A percentile compares a stretch with the other conserved stretches of the same genome.
Evolutionary conservation across 208 protist genomes (phyloP).

Genomic region (Acanthamoeba healyi): DNA sequence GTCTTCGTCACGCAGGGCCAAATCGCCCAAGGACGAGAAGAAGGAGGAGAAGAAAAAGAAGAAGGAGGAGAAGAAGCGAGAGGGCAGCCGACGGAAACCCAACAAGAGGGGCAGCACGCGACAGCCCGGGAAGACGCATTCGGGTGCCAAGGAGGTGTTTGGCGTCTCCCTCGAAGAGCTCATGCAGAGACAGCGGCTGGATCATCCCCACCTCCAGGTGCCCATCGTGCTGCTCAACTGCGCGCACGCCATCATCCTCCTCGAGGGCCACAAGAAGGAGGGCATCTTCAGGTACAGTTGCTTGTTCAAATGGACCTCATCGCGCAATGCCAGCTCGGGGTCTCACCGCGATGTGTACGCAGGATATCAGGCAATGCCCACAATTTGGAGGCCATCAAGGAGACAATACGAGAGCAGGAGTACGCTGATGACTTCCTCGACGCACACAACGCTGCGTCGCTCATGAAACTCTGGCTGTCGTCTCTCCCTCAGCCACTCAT

Average conservation of each 20-base stretch:
- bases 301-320: background rate
- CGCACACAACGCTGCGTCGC: constrained; percentile 33
- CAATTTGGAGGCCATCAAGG: constrained; percentile 41
- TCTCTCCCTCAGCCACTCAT: constrained; percentile 21
- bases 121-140: background rate
- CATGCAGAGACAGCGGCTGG: constrained; percentile 10
- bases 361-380: constrained; percentile 52
- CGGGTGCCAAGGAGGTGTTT: constrained; percentile 17
- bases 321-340: background rate
- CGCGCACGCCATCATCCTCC: constrained; percentile 39
- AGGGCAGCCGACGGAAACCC: background rate
- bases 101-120: background rate
- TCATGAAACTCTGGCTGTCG: constrained; percentile 41
- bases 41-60: constrained; percentile 51
- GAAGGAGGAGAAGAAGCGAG: constrained; percentile 34
- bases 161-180: constrained; percentile 50
- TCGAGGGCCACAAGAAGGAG: constrained; percentile 68
- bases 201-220: constrained; percentile 56
- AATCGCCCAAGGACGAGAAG: background rate
- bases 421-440: constrained; percentile 51
- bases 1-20: constrained; percentile 13
- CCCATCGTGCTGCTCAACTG: constrained; percentile 62
- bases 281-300: constrained; percentile 43
- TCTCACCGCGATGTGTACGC: background rate
- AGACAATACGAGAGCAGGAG: constrained; percentile 29